Evolutionary conservation across 148 eudicot species (phyloP), one percentile per base, ranked within the genome.

Genomic region (Oxyria digyna): DNA sequence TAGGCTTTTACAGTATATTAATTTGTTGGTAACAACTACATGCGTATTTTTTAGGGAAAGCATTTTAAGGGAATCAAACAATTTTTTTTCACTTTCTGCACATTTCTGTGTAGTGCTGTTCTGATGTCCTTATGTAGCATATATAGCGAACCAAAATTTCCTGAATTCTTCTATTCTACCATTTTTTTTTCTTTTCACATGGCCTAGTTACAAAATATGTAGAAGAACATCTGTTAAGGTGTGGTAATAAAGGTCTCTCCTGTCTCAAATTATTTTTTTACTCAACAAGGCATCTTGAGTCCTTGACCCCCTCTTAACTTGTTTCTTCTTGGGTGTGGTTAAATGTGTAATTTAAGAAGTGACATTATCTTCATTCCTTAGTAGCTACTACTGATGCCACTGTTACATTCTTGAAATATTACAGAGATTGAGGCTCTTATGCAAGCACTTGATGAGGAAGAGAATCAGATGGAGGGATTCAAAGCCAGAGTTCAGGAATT

Each of bases 391-490:
- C 8, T 31, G 65, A 31, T 27, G 14, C 13, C 38, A 14, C 35
- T 59, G 29, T 13, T 59, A 29, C 29, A 42, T 62, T 42, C 41
- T 73, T 42, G 46, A 67, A 6, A 21, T 74, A 45, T 69, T 84
- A 73, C 83, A 94, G 99, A 94, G 80, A 81, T 78, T 71, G 97
- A 91, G 82, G 78, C 82, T 18, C 72, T 94, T 74, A 87, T 91
- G 93, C 99, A 94, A 81, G 99, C 96, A 57, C 91, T 94, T 74
- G 99, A 91, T 45, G 99, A 90, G 79, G 96, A 90, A 79, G 99
- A 88, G 83, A 74, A 78, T 70, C 93, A 94, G 76, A 84, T 94
- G 96, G 99, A 94, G 75, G 81, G 75, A 70, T 79, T 85, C 37
- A 77, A 75, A 72, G 82, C 67, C 70, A 85, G 79, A 79, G 71